Evolutionary conservation across 345 rosid species (phyloP).

Genomic region (Lepidium aucheri): DNA sequence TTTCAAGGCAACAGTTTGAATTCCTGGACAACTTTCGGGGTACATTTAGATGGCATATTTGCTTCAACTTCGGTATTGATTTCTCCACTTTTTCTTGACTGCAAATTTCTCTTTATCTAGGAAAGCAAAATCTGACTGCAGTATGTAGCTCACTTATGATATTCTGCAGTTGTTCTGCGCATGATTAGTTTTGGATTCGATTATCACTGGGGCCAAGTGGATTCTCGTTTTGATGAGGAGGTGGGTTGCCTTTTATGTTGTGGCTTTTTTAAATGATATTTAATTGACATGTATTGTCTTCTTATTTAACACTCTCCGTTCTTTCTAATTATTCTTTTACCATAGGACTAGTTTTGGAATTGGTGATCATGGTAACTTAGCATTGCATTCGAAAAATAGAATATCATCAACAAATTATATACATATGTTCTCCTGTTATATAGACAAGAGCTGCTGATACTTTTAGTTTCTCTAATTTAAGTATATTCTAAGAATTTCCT

Average conservation of each 20-base stretch:
- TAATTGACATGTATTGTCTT: neutral
- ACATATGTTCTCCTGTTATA: neutral
- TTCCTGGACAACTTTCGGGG: constrained; percentile 78
- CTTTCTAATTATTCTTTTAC: neutral
- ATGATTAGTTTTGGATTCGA: constrained; percentile 95
- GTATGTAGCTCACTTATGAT: neutral
- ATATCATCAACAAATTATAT: neutral
- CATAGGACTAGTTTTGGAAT: neutral
- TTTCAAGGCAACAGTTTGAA: constrained; percentile 52
- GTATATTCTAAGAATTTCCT: neutral
- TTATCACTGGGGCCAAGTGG: constrained; percentile 61
- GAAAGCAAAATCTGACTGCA: neutral
- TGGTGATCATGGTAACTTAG: neutral
- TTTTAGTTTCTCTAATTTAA: neutral
- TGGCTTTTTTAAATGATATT: neutral
- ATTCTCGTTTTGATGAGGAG: constrained; percentile 61
- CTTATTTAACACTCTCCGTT: neutral
- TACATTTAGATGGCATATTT: constrained; percentile 91
- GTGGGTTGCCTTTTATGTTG: constrained; percentile 28
- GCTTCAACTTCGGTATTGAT: constrained; percentile 83
- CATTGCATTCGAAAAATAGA: neutral
- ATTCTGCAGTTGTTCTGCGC: constrained; percentile 58
- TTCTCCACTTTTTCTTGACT: neutral
- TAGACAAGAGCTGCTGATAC: neutral
- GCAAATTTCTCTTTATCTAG: neutral